These are phyloP conservation scores for Boletellus emodensis DNA, from an alignment of 768 basidiomycete genomes.

Conservation along the genomic window DNA sequence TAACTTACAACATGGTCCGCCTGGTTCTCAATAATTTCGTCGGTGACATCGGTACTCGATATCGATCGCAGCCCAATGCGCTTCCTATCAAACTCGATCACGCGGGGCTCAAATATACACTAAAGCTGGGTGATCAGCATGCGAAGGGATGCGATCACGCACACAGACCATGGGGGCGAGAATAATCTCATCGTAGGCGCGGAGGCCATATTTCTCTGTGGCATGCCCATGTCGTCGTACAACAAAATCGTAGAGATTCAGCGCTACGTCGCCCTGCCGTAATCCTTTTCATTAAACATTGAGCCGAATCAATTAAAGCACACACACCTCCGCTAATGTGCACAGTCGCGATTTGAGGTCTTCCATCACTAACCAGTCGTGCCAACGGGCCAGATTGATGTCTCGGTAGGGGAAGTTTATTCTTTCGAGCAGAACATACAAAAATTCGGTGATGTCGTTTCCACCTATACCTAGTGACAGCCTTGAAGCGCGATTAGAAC, in stretches of 20 bases:
- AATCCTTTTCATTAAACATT: slow-evolving; percentile 1
- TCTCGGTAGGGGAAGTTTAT: slow-evolving; percentile 89
- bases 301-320: slow-evolving; percentile 6
- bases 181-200: slow-evolving; percentile 94
- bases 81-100: slow-evolving; percentile 86
- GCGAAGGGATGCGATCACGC: background rate
- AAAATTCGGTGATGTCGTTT: slow-evolving; percentile 90
- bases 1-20: slow-evolving; percentile 49
- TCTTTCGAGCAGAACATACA: slow-evolving; percentile 71
- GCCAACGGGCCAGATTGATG: slow-evolving; percentile 66
- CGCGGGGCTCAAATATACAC: slow-evolving; percentile 91
- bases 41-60: slow-evolving; percentile 61
- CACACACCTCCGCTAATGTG: slow-evolving; percentile 81
- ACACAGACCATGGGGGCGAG: slow-evolving; percentile 83
- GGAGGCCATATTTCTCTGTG: slow-evolving; percentile 83
- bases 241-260: slow-evolving; percentile 87
- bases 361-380: slow-evolving; percentile 91
- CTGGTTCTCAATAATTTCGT: slow-evolving; percentile 64
- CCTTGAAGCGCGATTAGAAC: slow-evolving; percentile 34
- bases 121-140: slow-evolving; percentile 29
- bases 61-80: slow-evolving; percentile 45
- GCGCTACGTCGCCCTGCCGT: slow-evolving; percentile 76
- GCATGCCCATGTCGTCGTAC: slow-evolving; percentile 71
- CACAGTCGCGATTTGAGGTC: slow-evolving; percentile 83
- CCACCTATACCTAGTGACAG: slow-evolving; percentile 86